Conservation (phyloP, 257 asterid species). For the Nicotiana obtusifolia region DNA sequence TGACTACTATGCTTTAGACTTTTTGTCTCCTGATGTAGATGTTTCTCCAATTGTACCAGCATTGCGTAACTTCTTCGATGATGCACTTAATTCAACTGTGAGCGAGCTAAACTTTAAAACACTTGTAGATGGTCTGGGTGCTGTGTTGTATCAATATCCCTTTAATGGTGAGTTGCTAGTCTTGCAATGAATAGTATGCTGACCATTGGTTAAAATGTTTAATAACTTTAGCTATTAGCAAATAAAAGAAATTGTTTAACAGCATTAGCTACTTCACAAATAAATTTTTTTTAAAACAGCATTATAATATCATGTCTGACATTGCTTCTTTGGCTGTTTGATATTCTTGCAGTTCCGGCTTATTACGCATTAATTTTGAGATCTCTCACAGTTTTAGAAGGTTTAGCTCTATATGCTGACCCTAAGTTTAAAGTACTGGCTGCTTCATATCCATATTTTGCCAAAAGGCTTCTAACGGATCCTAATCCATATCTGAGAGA, state of each 20-base stretch:
- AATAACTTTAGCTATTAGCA: background rate
- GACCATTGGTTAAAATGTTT: background rate
- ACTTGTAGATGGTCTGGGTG: slow-evolving; percentile 90
- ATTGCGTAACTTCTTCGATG: slow-evolving; percentile 74
- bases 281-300: too few relatives aligned
- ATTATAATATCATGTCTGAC: slow-evolving; percentile 14
- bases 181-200: background rate
- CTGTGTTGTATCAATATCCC: slow-evolving; percentile 84
- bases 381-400: slow-evolving; percentile 99
- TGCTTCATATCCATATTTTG: slow-evolving; percentile 99
- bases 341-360: slow-evolving; percentile 81
- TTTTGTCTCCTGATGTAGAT: slow-evolving; percentile 86
- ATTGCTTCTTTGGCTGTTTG: slow-evolving; percentile 16
- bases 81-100: slow-evolving; percentile 84
- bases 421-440: slow-evolving; percentile 97
- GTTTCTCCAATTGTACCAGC: slow-evolving; percentile 97
- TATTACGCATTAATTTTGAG: slow-evolving; percentile 95
- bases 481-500: slow-evolving; percentile 99
- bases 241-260: background rate
- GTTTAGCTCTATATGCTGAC: slow-evolving; percentile 92
- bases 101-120: slow-evolving; percentile 96
- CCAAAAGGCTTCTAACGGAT: slow-evolving; percentile 97
- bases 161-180: slow-evolving; percentile 65
- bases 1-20: slow-evolving; percentile 91
- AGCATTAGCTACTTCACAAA: background rate